Conservation (phyloP, 2,329 filamentous ascomycete genomes). For the Cytospora schulzeri region DNA sequence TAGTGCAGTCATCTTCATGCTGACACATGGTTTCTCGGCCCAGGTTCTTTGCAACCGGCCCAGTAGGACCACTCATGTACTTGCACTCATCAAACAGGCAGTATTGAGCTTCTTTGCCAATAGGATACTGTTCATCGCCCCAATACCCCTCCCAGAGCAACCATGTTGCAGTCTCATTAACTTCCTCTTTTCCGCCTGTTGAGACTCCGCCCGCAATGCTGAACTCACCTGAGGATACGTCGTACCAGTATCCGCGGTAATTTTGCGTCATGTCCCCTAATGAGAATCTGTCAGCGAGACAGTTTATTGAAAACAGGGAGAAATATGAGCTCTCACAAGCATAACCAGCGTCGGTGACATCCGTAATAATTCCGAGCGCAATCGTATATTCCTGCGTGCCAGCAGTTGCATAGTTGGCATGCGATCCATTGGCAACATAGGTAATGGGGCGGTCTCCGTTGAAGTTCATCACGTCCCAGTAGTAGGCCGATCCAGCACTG, state of each 20-base stretch:
- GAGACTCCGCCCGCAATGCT: conserved; percentile 18
- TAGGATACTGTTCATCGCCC: conserved; percentile 32
- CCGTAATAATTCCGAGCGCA: conserved; percentile 28
- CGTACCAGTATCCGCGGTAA: conserved; percentile 33
- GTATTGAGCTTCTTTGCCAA: conserved; percentile 28
- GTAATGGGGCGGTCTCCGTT: conserved; percentile 27
- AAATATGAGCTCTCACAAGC: background rate
- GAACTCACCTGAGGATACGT: conserved; percentile 24
- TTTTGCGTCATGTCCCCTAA: conserved; percentile 31
- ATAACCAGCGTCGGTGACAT: conserved; percentile 31
- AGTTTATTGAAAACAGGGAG: conserved; percentile 7
- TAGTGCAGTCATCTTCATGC: conserved; percentile 26
- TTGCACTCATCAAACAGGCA: conserved; percentile 32
- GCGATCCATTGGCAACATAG: conserved; percentile 30
- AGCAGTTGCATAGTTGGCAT: conserved; percentile 33
- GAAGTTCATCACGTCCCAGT: conserved; percentile 29
- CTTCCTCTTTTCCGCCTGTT: conserved; percentile 24
- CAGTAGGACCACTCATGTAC: conserved; percentile 32
- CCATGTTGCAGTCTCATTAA: conserved; percentile 27
- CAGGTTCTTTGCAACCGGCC: conserved; percentile 32
- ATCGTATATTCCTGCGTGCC: conserved; percentile 31
- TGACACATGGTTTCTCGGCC: conserved; percentile 30
- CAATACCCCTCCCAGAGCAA: conserved; percentile 30
- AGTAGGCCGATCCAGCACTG: conserved; percentile 32
- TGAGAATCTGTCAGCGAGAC: background rate